A percentile compares a stretch with the other conserved stretches of the same genome.
Conservation (phyloP, 768 basidiomycete genomes). For the Fistulinella prunicolor region DNA sequence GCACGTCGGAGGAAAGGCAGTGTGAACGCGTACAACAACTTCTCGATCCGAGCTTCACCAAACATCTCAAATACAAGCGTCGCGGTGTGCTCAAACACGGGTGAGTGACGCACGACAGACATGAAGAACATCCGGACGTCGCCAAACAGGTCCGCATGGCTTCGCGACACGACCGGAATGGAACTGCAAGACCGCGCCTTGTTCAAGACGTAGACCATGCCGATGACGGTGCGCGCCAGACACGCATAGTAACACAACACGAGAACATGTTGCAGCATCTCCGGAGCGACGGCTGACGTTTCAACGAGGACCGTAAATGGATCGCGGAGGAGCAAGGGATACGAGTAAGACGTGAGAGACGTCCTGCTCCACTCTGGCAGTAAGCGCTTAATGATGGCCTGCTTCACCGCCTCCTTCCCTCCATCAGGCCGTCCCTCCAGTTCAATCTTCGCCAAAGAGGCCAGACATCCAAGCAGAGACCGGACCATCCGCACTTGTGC, state of each 20-base stretch:
- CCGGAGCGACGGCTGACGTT: conserved; percentile 84
- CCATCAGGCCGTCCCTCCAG: conserved; percentile 72
- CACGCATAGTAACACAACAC: conserved; percentile 88
- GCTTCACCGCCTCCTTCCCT: conserved; percentile 72
- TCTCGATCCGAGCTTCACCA: conserved; percentile 82
- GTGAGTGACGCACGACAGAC: conserved; percentile 86
- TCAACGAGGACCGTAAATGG: conserved; percentile 90
- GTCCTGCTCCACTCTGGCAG: conserved; percentile 91
- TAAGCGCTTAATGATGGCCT: conserved; percentile 85
- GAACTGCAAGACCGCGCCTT: conserved; percentile 59
- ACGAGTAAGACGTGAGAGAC: conserved; percentile 77
- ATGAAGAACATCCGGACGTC: conserved; percentile 88
- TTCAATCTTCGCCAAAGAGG: conserved; percentile 60
- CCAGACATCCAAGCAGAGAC: conserved; percentile 68
- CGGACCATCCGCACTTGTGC: conserved; percentile 74
- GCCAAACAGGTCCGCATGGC: conserved; percentile 74
- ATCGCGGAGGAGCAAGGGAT: conserved; percentile 84
- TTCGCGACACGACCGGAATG: conserved; percentile 42
- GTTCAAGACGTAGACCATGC: conserved; percentile 78
- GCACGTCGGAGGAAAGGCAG: conserved; percentile 89
- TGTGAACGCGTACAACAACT: conserved; percentile 82
- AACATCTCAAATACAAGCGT: conserved; percentile 76
- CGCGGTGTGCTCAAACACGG: conserved; percentile 81
- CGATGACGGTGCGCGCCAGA: conserved; percentile 81
- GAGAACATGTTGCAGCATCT: conserved; percentile 86